phyloP scores from a whole-genome alignment of 2,329 filamentous ascomycete genomes.

The Myriosclerotinia curreyana region DNA sequence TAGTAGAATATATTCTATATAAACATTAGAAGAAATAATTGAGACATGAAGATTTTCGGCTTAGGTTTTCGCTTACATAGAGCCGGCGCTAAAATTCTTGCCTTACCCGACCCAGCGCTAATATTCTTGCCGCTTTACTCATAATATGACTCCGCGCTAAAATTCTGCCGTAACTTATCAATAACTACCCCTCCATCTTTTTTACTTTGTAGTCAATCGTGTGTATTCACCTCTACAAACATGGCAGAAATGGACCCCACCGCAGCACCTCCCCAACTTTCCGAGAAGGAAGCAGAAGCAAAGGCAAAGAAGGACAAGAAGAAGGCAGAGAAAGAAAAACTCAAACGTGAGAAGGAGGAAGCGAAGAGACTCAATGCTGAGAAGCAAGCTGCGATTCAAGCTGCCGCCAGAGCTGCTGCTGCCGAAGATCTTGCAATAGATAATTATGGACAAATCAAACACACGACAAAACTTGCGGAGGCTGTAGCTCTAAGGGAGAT shows the following conservation, averaged over 20 bases:
- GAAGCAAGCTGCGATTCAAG: constrained; percentile 71
- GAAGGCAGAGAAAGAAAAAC: constrained; percentile 78
- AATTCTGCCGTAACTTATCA: neutral
- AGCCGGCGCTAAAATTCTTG: constrained; percentile 12
- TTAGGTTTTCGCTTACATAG: too few species aligned
- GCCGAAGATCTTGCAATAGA: constrained; percentile 66
- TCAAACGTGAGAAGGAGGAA: constrained; percentile 85
- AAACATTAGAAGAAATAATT: too few species aligned
- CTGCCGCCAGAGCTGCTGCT: constrained; percentile 61
- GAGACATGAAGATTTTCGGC: too few species aligned
- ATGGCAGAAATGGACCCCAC: constrained; percentile 29
- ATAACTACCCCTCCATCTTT: constrained; percentile 19
- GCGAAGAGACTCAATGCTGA: constrained; percentile 70
- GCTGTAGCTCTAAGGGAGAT: constrained; percentile 61
- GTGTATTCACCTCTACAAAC: neutral
- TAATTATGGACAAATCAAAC: constrained; percentile 72
- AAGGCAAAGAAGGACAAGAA: constrained; percentile 52
- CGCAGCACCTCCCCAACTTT: constrained; percentile 39
- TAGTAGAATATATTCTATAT: too few species aligned
- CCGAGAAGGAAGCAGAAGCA: constrained; percentile 64
- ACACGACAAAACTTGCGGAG: constrained; percentile 54
- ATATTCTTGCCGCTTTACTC: constrained; percentile 22
- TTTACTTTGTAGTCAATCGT: constrained; percentile 1
- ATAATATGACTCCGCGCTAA: neutral
- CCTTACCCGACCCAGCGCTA: constrained; percentile 8